Evolutionary conservation across 2,329 filamentous ascomycete genomes (phyloP), one percentile per base, ranked within the genome.

Genomic region (Madurella fahalii): DNA sequence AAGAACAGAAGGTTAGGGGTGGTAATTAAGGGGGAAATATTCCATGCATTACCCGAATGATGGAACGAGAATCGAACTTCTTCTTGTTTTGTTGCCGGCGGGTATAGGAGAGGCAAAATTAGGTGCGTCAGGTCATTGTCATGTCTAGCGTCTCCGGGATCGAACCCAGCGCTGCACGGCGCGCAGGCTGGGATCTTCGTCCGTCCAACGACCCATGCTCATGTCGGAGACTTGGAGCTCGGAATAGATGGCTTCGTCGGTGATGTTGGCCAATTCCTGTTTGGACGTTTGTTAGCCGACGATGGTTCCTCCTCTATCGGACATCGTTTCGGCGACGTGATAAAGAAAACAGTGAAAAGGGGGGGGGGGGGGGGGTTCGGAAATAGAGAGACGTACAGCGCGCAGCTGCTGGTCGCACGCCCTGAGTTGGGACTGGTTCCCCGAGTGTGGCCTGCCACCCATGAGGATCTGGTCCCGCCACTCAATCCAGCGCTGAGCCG

Each of bases 121-220:
- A 25, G 25, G 25, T 25, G 25, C 39, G n/a, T 49, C 32, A n/a
- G n/a, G 43, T 53, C 18, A 47, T 52, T 12, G 32, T 41, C 32
- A 20, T n/a, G 40, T 46, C 47, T 56, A 61, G 39, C 56, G 52
- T 17, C 60, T 52, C 25, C 62, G 55, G 2, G 59, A 48, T 53
- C 77, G 75, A 50, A 85, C 68, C 83, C 83, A 86, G 67, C 80
- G 77, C 65, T 80, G 75, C 54, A 85, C 77, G 47, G 75, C 72
- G 51, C 78, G 73, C 50, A 84, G 70, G 60, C 77, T 80, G 2
- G 83, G 83, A 64, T 86, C 83, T 64, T 86, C 83, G 59, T 71
- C 75, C 62, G 77, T 83, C 83, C 83, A 86, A 70, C 82, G 80
- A 64, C 80, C 80, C 69, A 80, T 75, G 52, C 68, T 65, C 25